Conservation (phyloP, 257 asterid genomes). For the Primulina eburnea region DNA sequence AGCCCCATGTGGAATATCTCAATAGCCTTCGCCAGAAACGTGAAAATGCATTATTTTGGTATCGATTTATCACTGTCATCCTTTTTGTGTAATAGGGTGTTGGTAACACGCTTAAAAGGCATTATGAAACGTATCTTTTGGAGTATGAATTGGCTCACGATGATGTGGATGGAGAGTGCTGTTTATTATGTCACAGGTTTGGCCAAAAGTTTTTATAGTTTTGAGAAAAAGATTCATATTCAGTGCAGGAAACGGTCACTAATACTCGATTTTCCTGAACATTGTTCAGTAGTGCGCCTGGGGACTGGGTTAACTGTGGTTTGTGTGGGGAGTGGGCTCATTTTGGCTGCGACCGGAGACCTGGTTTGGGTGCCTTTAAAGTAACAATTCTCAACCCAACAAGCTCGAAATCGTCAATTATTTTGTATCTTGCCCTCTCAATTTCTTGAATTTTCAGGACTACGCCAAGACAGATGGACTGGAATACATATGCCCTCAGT, state of each 20-base stretch:
- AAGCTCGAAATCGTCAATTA: conserved; percentile 1
- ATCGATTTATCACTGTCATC: not conserved
- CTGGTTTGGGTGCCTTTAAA: conserved; percentile 97
- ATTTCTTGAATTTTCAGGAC: conserved; percentile 50
- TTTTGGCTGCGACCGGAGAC: conserved; percentile 94
- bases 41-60: not conserved
- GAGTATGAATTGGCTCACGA: conserved; percentile 98
- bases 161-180: conserved; percentile 98
- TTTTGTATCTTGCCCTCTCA: not conserved
- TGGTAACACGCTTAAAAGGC: conserved; percentile 95
- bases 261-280: conserved; percentile 27
- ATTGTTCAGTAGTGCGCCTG: conserved; percentile 92
- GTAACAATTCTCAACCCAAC: conserved; percentile 34
- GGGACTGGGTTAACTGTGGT: conserved; percentile 99
- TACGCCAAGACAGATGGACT: conserved; percentile 99
- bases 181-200: conserved; percentile 95
- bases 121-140: conserved; percentile 92
- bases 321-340: conserved; percentile 99
- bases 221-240: not conserved
- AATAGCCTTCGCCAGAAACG: not conserved
- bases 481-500: conserved; percentile 97
- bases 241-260: conserved; percentile 21
- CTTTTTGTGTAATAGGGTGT: conserved; percentile 66
- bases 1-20: not conserved
- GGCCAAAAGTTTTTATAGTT: too few relatives aligned